phyloP scores from a whole-genome alignment of 768 basidiomycete species.

The Serendipita sp. region DNA sequence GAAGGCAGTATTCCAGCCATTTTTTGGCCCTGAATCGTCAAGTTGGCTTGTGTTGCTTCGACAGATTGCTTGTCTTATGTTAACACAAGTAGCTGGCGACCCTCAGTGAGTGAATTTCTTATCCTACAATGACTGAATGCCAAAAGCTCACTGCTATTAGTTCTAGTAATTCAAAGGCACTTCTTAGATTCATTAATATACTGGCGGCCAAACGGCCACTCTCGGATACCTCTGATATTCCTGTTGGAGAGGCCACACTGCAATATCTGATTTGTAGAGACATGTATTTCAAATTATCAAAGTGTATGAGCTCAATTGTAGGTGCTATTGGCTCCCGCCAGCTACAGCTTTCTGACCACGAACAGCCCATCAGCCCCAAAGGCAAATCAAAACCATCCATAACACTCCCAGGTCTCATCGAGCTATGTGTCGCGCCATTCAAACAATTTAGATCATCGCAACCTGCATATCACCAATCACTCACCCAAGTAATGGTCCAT shows the following conservation, averaged over 20 bases:
- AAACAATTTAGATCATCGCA: conserved; percentile 15
- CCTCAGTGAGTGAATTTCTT: conserved; percentile 29
- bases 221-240: background rate
- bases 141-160: conserved; percentile 19
- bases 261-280: background rate
- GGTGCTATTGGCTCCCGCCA: background rate
- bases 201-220: conserved; percentile 22
- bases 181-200: conserved; percentile 35
- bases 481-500: conserved; percentile 29
- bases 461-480: conserved; percentile 18
- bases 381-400: conserved; percentile 36
- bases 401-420: conserved; percentile 30
- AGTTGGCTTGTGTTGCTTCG: conserved; percentile 52
- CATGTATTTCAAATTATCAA: background rate
- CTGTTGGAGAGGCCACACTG: background rate
- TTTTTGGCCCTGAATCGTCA: conserved; percentile 21
- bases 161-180: conserved; percentile 27
- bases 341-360: background rate
- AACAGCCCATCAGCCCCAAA: conserved; percentile 28
- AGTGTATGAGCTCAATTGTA: background rate
- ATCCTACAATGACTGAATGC: background rate
- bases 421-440: conserved; percentile 30
- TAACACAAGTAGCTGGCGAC: conserved; percentile 32
- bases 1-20: conserved; percentile 29
- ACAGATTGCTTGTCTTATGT: conserved; percentile 31